A percentile compares a stretch with the other conserved stretches of the same genome.
Conservation (phyloP, 1,139 yeast species). For the Spencermartinsiella ligniputridi region DNA sequence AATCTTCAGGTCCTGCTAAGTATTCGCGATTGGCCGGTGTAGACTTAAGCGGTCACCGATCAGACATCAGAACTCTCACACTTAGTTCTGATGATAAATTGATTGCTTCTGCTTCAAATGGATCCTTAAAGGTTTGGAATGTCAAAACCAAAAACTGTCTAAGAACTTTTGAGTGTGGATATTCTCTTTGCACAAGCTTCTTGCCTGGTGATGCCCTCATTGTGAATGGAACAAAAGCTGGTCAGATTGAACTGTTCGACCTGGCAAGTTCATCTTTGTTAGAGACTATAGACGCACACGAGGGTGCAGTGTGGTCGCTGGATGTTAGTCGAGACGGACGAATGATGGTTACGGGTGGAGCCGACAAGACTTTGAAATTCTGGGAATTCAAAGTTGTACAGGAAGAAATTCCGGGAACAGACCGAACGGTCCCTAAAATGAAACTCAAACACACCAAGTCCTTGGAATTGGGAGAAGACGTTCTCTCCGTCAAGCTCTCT, state of each 20-base stretch:
- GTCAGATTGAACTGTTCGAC: constrained; percentile 80
- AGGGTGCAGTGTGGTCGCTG: constrained; percentile 86
- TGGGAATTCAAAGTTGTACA: constrained; percentile 76
- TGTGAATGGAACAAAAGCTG: constrained; percentile 87
- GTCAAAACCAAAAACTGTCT: constrained; percentile 66
- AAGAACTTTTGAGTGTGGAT: constrained; percentile 85
- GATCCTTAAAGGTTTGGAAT: constrained; percentile 87
- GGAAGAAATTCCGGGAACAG: constrained; percentile 68
- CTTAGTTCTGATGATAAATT: constrained; percentile 76
- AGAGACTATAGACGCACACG: constrained; percentile 67
- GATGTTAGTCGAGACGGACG: constrained; percentile 86
- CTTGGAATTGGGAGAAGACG: constrained; percentile 80
- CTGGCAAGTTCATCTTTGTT: constrained; percentile 72
- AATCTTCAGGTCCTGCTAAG: constrained; percentile 45
- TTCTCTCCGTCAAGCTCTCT: constrained; percentile 74
- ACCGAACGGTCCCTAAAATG: constrained; percentile 48
- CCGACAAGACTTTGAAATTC: constrained; percentile 82
- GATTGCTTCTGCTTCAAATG: constrained; percentile 87
- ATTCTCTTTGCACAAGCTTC: constrained; percentile 75
- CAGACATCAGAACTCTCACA: constrained; percentile 81
- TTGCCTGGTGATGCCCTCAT: constrained; percentile 89
- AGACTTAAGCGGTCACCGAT: constrained; percentile 81
- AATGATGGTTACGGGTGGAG: constrained; percentile 84
- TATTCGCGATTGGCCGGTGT: constrained; percentile 52
- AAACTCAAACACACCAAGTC: constrained; percentile 71